Evolutionary conservation across 768 basidiomycete species (phyloP).

Genomic region (Boletus sp.): DNA sequence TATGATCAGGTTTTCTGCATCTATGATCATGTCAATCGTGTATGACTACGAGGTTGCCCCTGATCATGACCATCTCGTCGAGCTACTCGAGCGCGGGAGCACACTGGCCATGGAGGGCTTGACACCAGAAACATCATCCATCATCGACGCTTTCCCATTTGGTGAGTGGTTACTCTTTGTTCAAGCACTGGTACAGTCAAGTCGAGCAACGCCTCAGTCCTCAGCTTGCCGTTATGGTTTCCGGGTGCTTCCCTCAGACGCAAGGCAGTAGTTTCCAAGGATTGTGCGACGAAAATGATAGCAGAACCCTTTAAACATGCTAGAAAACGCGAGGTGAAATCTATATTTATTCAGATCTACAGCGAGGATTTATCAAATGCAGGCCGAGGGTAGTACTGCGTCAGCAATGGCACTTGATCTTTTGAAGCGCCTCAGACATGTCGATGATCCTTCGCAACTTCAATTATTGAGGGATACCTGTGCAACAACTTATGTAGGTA

Average conservation of each 20-base stretch:
- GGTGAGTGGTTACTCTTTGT: background rate
- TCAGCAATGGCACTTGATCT: slow-evolving; percentile 16
- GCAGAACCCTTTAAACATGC: slow-evolving; percentile 15
- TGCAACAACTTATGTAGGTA: slow-evolving; percentile 17
- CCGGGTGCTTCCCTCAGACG: slow-evolving; percentile 29
- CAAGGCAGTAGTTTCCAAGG: slow-evolving; percentile 10
- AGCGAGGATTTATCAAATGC: background rate
- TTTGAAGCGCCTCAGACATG: background rate
- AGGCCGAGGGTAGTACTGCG: slow-evolving; percentile 11
- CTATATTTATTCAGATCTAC: background rate
- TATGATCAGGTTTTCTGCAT: slow-evolving; percentile 29
- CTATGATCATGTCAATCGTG: slow-evolving; percentile 39
- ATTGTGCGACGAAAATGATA: slow-evolving; percentile 12
- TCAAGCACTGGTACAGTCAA: background rate
- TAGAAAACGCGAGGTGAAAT: slow-evolving; percentile 10
- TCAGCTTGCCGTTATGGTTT: slow-evolving; percentile 24
- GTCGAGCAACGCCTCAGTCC: slow-evolving; percentile 11
- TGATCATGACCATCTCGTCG: slow-evolving; percentile 37
- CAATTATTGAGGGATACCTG: slow-evolving; percentile 10
- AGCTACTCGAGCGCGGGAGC: slow-evolving; percentile 36
- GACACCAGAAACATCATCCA: slow-evolving; percentile 14
- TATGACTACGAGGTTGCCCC: slow-evolving; percentile 40
- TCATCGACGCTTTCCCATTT: slow-evolving; percentile 25
- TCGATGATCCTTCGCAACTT: slow-evolving; percentile 9
- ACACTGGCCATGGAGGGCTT: slow-evolving; percentile 10